Evolutionary conservation across 306 rosid genomes (phyloP).

Genomic region (Cucurbita pepo): DNA sequence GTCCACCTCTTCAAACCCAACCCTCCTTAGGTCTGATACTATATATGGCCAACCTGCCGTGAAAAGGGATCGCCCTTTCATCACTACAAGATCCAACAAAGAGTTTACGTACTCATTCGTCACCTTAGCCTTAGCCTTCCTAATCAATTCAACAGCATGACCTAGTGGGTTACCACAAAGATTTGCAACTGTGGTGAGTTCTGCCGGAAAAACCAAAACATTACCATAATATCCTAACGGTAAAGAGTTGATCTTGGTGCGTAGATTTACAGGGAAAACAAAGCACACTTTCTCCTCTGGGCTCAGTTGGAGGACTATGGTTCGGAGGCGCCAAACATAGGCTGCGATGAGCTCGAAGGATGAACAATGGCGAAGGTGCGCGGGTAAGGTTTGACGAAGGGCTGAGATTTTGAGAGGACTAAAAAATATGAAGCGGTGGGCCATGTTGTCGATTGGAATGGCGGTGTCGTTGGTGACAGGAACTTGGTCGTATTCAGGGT

Average conservation of each 20-base stretch:
- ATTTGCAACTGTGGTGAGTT: background rate
- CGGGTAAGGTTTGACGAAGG: constrained; percentile 1
- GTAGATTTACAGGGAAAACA: background rate
- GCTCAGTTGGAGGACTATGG: background rate
- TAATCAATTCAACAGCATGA: constrained; percentile 15
- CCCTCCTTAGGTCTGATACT: constrained; percentile 14
- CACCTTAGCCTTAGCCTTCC: constrained; percentile 7
- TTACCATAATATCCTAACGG: constrained; percentile 22
- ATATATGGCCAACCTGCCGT: background rate
- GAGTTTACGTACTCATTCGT: constrained; percentile 30
- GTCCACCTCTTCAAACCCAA: background rate
- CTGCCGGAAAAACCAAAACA: background rate
- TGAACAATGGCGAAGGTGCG: background rate
- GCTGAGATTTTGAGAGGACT: background rate
- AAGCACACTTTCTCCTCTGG: background rate
- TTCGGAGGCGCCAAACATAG: constrained; percentile 7
- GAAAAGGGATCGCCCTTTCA: constrained; percentile 3
- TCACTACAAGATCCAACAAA: constrained; percentile 19
- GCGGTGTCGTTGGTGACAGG: background rate
- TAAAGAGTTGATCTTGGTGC: constrained; percentile 11
- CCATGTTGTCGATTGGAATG: background rate
- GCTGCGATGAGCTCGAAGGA: constrained; percentile 11
- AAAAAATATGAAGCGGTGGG: constrained; percentile 1
- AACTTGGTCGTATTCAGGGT: constrained; percentile 3
- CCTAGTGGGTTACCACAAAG: background rate